Conservation (phyloP, 345 rosid species). For the Balakata baccata region DNA sequence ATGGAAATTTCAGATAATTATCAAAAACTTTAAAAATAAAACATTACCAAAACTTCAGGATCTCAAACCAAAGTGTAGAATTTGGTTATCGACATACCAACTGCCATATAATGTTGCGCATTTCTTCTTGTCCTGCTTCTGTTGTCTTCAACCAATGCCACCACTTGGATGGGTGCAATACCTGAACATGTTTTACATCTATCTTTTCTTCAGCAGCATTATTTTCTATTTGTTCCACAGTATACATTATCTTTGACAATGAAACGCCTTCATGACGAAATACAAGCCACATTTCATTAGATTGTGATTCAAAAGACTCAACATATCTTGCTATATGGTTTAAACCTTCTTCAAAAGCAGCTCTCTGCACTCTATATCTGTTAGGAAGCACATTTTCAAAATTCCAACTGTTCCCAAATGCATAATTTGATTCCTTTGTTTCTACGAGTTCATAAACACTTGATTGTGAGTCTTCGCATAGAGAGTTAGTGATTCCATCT, state of each 20-base stretch:
- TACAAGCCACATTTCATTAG: conserved; percentile 92
- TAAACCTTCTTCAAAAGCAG: conserved; percentile 63
- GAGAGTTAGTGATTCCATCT: conserved; percentile 31
- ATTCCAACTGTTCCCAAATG: conserved; percentile 28
- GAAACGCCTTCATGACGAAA: conserved; percentile 84
- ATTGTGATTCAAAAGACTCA: conserved; percentile 86
- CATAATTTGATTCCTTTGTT: conserved; percentile 29
- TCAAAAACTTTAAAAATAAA: neutral
- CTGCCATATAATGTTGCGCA: conserved; percentile 78
- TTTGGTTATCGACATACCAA: conserved; percentile 48
- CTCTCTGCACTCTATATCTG: conserved; percentile 23
- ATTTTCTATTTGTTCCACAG: conserved; percentile 58
- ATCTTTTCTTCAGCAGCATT: conserved; percentile 37
- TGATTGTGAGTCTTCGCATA: conserved; percentile 33
- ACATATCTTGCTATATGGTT: conserved; percentile 86
- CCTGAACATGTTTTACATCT: conserved; percentile 50
- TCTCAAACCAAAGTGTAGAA: conserved; percentile 7
- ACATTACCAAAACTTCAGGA: conserved; percentile 16
- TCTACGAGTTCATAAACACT: conserved; percentile 21
- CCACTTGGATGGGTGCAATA: conserved; percentile 85
- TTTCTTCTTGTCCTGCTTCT: conserved; percentile 77
- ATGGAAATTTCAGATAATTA: neutral
- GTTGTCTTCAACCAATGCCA: conserved; percentile 96
- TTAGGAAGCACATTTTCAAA: conserved; percentile 28
- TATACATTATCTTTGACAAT: conserved; percentile 75